Base-by-base conservation (phyloP, 768 basidiomycete genomes). In the Mycena polygramma region DNA sequence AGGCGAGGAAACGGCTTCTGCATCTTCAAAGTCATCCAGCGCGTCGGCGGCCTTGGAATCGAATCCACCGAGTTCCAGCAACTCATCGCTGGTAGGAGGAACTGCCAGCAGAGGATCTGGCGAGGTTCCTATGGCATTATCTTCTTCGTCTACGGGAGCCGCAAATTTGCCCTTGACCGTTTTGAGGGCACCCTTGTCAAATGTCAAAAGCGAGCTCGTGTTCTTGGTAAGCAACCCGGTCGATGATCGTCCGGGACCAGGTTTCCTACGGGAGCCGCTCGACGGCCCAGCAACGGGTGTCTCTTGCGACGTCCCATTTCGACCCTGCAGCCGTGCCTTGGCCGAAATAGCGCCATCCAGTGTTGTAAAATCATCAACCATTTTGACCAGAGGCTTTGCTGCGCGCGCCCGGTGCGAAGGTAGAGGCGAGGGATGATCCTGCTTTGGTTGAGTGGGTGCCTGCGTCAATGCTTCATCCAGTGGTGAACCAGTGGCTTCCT, bases 21-120 rank as follows among this genome's bases (percentile, higher is more conserved):
- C 84, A n/a, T 89, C 90, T 55, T 91, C 89, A 71, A 88, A 92
- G 71, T 91, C 90, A 10, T 87, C 81, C 30, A 92, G 83, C 0
- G 70, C 76, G 30, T 84, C 82, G 1, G 77, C 83, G 37, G 77
- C 82, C 37, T 77, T 69, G 13, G 70, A 24, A 58, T 85, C 77
- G 22, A 87, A 74, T 19, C 89, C 90, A 19, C 88, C 90, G 53
- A 88, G 70, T 63, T 83, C 74, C 49, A 91, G 79, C 36, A 91
- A 77, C 69, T 91, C 87, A 17, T 74, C 76, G 35, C 77, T 82
- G 14, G 86, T 81, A 1, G 83, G 84, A 68, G 77, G 79, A 36
- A 61, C 57, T 17, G 39, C 66, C 22, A 57, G 24, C 53, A 69
- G 60, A 7, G 60, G 59, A 26, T 61, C 55, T 58, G 61, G 54